These are phyloP conservation scores for Aechmea fasciata DNA, from an alignment of 176 grass and related monocot genomes.

Conservation along the genomic window DNA sequence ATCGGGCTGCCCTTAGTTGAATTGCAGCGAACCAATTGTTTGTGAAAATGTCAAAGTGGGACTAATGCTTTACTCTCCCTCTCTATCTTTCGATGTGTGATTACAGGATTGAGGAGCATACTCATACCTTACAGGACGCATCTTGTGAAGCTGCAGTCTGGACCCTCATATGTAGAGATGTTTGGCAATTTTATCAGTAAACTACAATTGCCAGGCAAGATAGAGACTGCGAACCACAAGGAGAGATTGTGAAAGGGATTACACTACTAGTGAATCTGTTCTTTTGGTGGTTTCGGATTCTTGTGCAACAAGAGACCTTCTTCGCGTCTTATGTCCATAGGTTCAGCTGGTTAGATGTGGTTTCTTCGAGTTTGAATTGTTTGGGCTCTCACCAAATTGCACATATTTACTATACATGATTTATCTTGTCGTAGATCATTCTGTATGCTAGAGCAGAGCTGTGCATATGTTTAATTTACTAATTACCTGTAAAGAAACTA, in stretches of 20 bases:
- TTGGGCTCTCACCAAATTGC: not conserved
- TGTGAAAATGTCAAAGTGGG: not conserved
- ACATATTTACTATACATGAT: not conserved
- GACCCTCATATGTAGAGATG: slow-evolving; percentile 37
- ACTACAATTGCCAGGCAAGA: slow-evolving; percentile 40
- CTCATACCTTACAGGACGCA: slow-evolving; percentile 87
- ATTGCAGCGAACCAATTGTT: not conserved
- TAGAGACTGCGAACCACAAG: slow-evolving; percentile 33
- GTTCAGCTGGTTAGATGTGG: not conserved
- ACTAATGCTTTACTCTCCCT: not conserved
- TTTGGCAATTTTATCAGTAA: slow-evolving; percentile 59
- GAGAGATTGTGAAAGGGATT: slow-evolving; percentile 31
- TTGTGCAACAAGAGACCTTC: not conserved
- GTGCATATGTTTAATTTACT: not conserved
- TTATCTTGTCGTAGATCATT: not conserved
- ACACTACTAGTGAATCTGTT: not conserved
- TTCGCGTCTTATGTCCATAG: not conserved
- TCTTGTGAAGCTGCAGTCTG: slow-evolving; percentile 61
- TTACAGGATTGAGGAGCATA: slow-evolving; percentile 73
- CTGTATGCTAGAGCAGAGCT: not conserved
- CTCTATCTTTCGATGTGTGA: not conserved
- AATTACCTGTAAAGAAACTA: slow-evolving; percentile 1
- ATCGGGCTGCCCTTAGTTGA: not conserved
- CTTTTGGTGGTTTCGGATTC: no score
- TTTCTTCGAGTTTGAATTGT: not conserved